phyloP scores from a whole-genome alignment of 768 basidiomycete genomes.

The Suillus plorans region DNA sequence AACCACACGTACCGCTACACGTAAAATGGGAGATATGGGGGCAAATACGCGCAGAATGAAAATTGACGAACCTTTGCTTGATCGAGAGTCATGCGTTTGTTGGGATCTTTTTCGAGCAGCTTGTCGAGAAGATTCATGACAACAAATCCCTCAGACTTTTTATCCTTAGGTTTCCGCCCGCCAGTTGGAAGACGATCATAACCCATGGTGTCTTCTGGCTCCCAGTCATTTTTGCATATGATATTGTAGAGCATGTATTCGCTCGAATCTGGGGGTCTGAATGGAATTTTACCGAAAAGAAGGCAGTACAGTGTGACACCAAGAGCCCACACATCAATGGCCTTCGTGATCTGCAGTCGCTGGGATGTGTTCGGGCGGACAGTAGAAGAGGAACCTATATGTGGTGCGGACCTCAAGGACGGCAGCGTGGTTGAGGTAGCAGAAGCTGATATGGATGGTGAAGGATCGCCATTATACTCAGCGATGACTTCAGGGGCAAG shows the following conservation, averaged over 20 bases:
- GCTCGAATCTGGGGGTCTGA: conserved; percentile 50
- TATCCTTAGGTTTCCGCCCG: conserved; percentile 48
- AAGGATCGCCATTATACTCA: conserved; percentile 47
- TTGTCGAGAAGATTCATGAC: conserved; percentile 72
- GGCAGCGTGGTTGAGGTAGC: conserved; percentile 31
- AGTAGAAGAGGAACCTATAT: conserved; percentile 31
- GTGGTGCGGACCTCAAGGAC: conserved; percentile 27
- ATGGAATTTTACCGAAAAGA: conserved; percentile 85
- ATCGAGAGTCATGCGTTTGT: conserved; percentile 71
- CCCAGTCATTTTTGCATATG: conserved; percentile 78
- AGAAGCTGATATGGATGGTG: conserved; percentile 32
- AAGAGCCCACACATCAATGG: conserved; percentile 97
- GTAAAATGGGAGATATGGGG: conserved; percentile 11
- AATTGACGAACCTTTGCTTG: conserved; percentile 70
- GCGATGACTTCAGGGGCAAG: conserved; percentile 93
- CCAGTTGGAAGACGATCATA: conserved; percentile 64
- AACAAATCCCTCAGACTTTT: conserved; percentile 52
- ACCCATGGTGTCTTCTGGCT: conserved; percentile 68
- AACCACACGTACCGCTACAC: conserved; percentile 64
- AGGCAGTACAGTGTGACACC: conserved; percentile 96
- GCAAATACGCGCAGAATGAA: conserved; percentile 10
- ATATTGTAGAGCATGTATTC: conserved; percentile 80
- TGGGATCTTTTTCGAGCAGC: conserved; percentile 79
- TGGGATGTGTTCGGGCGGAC: conserved; percentile 26
- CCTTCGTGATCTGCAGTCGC: conserved; percentile 73